Conservation (phyloP, 2,329 filamentous ascomycete genomes). For the Colletotrichum chrysophilum region DNA sequence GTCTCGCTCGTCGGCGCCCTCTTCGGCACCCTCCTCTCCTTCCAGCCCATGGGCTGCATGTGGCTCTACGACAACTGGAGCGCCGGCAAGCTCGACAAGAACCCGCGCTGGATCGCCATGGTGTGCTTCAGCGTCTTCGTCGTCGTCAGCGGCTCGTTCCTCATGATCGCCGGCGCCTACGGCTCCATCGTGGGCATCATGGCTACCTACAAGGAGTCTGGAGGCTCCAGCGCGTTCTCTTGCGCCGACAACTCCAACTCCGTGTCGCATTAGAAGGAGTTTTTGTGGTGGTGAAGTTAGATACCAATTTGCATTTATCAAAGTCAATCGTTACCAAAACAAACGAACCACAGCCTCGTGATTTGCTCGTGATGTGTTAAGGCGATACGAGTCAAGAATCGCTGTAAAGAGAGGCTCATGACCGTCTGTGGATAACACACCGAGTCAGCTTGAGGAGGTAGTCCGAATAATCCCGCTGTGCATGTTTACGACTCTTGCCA, state of each 20-base stretch:
- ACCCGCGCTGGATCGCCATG: slow-evolving; percentile 20
- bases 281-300: neutral
- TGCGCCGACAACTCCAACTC: slow-evolving; percentile 48
- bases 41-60: slow-evolving; percentile 38
- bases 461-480: neutral
- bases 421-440: neutral
- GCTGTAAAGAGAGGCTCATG: neutral
- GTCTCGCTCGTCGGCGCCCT: slow-evolving; percentile 31
- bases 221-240: slow-evolving; percentile 43
- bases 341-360: neutral
- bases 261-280: neutral
- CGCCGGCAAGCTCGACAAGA: slow-evolving; percentile 19
- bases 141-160: slow-evolving; percentile 40
- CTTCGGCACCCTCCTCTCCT: slow-evolving; percentile 31
- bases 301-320: neutral
- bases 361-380: too few relatives aligned
- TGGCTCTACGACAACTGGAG: slow-evolving; percentile 49
- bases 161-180: slow-evolving; percentile 50
- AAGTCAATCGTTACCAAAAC: neutral
- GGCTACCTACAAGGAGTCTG: slow-evolving; percentile 36
- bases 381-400: neutral
- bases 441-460: neutral
- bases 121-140: slow-evolving; percentile 32
- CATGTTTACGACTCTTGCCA: neutral
- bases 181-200: slow-evolving; percentile 45